A percentile compares a stretch with the other conserved stretches of the same genome.
These are phyloP conservation scores for Colletotrichum sp. DNA, from an alignment of 2,329 filamentous ascomycete species.

Conservation along the genomic window DNA sequence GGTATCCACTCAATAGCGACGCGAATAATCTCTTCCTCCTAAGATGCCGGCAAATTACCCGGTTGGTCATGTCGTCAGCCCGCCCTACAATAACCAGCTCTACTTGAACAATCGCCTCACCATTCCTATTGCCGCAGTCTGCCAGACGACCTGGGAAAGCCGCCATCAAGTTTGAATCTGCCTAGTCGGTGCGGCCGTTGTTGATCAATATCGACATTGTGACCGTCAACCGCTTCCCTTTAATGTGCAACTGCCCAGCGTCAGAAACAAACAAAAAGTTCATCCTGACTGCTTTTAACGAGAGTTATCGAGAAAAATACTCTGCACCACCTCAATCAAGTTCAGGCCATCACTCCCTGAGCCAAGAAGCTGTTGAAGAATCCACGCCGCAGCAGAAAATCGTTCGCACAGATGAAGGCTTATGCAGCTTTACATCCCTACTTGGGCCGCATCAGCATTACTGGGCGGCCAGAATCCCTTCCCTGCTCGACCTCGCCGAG, in stretches of 20 bases:
- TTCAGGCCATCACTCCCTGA: background rate
- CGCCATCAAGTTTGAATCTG: background rate
- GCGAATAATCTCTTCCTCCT: too few species aligned
- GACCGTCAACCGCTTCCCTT: background rate
- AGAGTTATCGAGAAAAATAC: background rate
- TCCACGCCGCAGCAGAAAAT: background rate
- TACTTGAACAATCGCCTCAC: background rate
- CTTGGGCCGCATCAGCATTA: background rate
- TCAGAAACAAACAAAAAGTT: background rate
- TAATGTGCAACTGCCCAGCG: background rate
- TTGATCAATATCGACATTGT: background rate
- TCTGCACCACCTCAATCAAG: background rate
- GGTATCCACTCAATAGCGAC: too few species aligned
- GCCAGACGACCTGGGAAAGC: background rate
- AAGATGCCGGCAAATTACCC: background rate
- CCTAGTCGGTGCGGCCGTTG: background rate
- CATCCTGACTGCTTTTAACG: background rate
- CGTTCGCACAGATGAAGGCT: background rate
- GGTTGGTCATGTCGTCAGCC: background rate
- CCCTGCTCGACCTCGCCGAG: background rate
- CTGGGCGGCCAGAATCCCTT: background rate
- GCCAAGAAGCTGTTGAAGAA: background rate
- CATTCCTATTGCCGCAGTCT: background rate
- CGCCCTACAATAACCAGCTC: background rate
- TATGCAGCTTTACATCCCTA: background rate